These are phyloP conservation scores for Trichomonascus vanleenenianus DNA, from an alignment of 805 yeast genomes.

Conservation along the genomic window DNA sequence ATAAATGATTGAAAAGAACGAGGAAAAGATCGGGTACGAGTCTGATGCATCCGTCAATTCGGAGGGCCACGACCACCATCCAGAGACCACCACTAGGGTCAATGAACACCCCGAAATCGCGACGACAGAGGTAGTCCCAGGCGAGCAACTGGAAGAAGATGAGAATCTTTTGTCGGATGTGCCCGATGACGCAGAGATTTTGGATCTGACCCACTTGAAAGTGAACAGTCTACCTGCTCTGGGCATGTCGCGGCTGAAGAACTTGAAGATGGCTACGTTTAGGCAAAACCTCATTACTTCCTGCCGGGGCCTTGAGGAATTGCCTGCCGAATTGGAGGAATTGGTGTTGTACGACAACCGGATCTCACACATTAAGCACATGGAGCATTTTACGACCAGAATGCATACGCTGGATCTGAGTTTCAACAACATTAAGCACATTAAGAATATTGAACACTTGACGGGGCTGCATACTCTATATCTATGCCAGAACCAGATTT, in stretches of 20 bases:
- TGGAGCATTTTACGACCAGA: constrained; percentile 46
- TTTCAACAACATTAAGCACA: constrained; percentile 81
- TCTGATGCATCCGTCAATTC: background rate
- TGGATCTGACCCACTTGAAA: constrained; percentile 66
- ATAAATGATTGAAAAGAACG: background rate
- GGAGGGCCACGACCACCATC: constrained; percentile 4
- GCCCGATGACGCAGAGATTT: constrained; percentile 46
- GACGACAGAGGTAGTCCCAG: constrained; percentile 11
- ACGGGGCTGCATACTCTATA: constrained; percentile 58
- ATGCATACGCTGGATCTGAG: constrained; percentile 68
- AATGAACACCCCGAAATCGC: background rate
- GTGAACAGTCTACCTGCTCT: constrained; percentile 56
- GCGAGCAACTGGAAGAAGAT: constrained; percentile 60
- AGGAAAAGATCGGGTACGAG: background rate
- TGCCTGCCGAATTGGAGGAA: constrained; percentile 56
- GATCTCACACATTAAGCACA: constrained; percentile 70
- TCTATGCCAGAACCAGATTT: constrained; percentile 83
- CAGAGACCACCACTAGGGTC: constrained; percentile 2
- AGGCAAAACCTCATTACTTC: constrained; percentile 78
- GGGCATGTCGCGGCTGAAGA: constrained; percentile 46
- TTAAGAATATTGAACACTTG: constrained; percentile 66
- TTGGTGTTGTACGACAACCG: constrained; percentile 89
- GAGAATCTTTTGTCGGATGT: constrained; percentile 30
- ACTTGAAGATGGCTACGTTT: constrained; percentile 56
- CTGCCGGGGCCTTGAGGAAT: constrained; percentile 58